Percentiles rank a stretch among this genome's conserved stretches.
Evolutionary conservation across 2,329 filamentous ascomycete species (phyloP).

Genomic region (Epichloe typhina): DNA sequence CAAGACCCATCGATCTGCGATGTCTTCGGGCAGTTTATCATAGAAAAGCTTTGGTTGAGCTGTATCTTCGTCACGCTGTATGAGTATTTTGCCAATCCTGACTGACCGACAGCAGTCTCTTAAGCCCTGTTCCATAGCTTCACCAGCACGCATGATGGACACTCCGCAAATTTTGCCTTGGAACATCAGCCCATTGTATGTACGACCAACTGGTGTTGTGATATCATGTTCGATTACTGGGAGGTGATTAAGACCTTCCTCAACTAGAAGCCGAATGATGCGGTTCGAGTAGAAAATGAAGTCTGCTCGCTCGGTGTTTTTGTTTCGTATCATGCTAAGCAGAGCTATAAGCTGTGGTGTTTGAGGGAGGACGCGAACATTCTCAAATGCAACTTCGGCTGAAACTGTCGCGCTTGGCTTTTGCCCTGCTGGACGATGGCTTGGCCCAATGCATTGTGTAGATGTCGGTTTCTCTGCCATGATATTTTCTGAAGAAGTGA

Average conservation of each 20-base stretch:
- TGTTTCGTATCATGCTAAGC: constrained; percentile 85
- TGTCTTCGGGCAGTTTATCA: constrained; percentile 92
- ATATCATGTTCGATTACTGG: constrained; percentile 81
- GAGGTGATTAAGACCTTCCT: constrained; percentile 93
- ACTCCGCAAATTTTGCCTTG: constrained; percentile 98
- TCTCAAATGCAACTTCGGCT: constrained; percentile 64
- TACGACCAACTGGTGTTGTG: constrained; percentile 78
- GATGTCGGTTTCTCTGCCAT: constrained; percentile 11
- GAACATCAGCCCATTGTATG: constrained; percentile 85
- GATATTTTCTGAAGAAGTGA: neutral
- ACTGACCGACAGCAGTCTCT: constrained; percentile 97
- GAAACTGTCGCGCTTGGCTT: constrained; percentile 86
- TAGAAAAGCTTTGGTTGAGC: constrained; percentile 88
- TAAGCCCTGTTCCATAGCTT: constrained; percentile 96
- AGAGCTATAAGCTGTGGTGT: constrained; percentile 95
- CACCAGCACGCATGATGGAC: constrained; percentile 94
- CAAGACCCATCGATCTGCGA: constrained; percentile 83
- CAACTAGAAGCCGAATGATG: constrained; percentile 90
- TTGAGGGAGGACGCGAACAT: constrained; percentile 83
- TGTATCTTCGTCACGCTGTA: constrained; percentile 94
- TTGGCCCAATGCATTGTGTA: constrained; percentile 61
- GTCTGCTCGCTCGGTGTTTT: constrained; percentile 78
- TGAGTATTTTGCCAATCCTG: constrained; percentile 94
- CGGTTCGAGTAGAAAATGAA: constrained; percentile 99
- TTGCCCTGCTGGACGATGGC: constrained; percentile 61